Conservation (phyloP, 352 stramenopile genomes). For the Phytophthora idaei region DNA sequence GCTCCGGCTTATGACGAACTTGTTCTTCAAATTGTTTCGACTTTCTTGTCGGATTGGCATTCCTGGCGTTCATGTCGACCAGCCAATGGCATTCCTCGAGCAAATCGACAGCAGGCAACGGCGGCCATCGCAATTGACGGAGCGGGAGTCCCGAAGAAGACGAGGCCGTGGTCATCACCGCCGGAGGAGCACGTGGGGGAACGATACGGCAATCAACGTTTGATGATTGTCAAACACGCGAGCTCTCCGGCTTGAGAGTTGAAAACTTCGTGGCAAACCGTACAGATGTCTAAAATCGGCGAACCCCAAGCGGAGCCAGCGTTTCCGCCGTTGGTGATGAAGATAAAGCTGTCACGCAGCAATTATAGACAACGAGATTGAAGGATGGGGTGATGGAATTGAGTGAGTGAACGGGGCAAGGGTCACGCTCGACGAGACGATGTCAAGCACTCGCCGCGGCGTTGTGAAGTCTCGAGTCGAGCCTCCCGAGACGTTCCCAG, state of each 20-base stretch:
- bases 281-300: constrained; percentile 29
- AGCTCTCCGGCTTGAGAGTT: neutral
- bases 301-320: constrained; percentile 24
- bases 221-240: constrained; percentile 10
- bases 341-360: constrained; percentile 21
- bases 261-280: constrained; percentile 14
- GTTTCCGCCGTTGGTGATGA: constrained; percentile 17
- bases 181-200: neutral
- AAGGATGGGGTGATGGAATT: constrained; percentile 25
- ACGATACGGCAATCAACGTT: constrained; percentile 18
- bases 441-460: constrained; percentile 18
- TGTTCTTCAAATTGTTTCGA: constrained; percentile 9
- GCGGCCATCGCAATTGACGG: constrained; percentile 43
- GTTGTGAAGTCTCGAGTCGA: constrained; percentile 26
- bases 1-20: constrained; percentile 6
- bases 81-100: constrained; percentile 51
- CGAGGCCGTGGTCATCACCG: constrained; percentile 11
- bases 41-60: constrained; percentile 15
- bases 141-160: constrained; percentile 24
- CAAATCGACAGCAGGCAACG: constrained; percentile 44
- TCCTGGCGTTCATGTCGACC: constrained; percentile 26
- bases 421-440: constrained; percentile 29
- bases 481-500: neutral
- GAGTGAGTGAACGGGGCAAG: constrained; percentile 12
- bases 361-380: constrained; percentile 33